Evolutionary conservation across 2,329 filamentous ascomycete genomes (phyloP).

Genomic region (Nemania serpens): DNA sequence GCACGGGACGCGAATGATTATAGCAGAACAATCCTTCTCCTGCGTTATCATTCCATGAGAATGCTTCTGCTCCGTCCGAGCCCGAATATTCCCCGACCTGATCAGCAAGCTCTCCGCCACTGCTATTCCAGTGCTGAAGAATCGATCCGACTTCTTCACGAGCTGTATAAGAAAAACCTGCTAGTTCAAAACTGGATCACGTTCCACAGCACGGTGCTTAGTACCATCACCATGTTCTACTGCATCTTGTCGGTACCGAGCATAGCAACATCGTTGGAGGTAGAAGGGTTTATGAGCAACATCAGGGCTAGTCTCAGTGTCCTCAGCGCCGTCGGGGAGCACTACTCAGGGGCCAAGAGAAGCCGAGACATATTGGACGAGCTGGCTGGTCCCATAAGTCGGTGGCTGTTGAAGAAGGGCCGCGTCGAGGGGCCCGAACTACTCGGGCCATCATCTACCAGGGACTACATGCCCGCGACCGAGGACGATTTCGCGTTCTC

Average conservation of each 20-base stretch:
- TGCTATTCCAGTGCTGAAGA: conserved; percentile 51
- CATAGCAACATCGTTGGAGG: conserved; percentile 44
- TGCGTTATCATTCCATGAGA: conserved; percentile 53
- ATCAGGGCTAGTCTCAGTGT: conserved; percentile 51
- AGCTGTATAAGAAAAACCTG: conserved; percentile 49
- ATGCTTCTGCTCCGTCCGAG: conserved; percentile 57
- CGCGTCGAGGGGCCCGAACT: background rate
- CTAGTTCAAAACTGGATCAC: conserved; percentile 55
- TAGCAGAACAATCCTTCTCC: conserved; percentile 45
- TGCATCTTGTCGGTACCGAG: conserved; percentile 53
- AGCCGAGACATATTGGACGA: conserved; percentile 52
- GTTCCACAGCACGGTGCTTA: conserved; percentile 53
- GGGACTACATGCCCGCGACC: background rate
- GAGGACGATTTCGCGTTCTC: background rate
- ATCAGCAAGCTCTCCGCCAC: conserved; percentile 44
- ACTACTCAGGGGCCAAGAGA: conserved; percentile 56
- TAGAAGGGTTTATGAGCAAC: conserved; percentile 48
- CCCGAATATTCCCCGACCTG: conserved; percentile 55
- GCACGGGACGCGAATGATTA: conserved; percentile 35
- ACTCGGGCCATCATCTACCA: background rate
- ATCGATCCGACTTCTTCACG: conserved; percentile 47
- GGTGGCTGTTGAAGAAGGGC: conserved; percentile 24
- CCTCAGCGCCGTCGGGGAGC: conserved; percentile 55
- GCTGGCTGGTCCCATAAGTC: conserved; percentile 30
- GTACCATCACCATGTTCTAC: conserved; percentile 55